These are phyloP conservation scores for Cladorrhinum sp. DNA, from an alignment of 2,329 filamentous ascomycete genomes.

Conservation along the genomic window DNA sequence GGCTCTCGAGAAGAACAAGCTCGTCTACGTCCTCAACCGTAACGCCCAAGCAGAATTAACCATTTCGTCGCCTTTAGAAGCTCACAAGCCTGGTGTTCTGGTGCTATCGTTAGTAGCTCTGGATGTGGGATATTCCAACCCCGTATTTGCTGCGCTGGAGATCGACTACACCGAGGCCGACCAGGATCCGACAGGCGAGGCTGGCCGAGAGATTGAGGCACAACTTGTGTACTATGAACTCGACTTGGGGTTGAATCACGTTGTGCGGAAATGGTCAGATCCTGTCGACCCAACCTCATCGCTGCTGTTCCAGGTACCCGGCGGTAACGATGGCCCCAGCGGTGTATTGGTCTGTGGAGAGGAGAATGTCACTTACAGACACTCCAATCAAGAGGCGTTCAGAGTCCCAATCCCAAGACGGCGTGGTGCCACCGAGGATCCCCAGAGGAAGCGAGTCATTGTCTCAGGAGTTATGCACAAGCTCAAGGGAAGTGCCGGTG, in stretches of 20 bases:
- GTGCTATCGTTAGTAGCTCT: constrained; percentile 85
- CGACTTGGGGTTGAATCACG: constrained; percentile 93
- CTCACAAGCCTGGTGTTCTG: constrained; percentile 86
- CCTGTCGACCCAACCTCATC: constrained; percentile 86
- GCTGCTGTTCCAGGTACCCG: constrained; percentile 91
- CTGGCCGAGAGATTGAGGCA: constrained; percentile 79
- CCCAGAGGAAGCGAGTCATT: constrained; percentile 82
- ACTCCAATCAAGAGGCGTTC: constrained; percentile 88
- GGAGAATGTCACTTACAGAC: constrained; percentile 94
- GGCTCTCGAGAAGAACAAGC: constrained; percentile 97
- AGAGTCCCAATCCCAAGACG: constrained; percentile 85
- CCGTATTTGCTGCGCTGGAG: constrained; percentile 92
- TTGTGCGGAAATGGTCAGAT: constrained; percentile 95
- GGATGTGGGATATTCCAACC: constrained; percentile 96
- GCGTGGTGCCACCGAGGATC: constrained; percentile 85
- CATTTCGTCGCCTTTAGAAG: constrained; percentile 95
- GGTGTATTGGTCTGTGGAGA: constrained; percentile 93
- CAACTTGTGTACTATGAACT: constrained; percentile 96
- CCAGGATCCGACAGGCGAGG: constrained; percentile 82
- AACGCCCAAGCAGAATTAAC: constrained; percentile 92
- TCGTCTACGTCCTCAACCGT: constrained; percentile 96
- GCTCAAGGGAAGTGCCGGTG: constrained; percentile 74
- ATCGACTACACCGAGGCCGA: constrained; percentile 90
- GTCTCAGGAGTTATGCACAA: constrained; percentile 96
- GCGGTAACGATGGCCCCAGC: constrained; percentile 88